Evolutionary conservation across 2,329 filamentous ascomycete genomes (phyloP).

Genomic region (Periconia sp.): DNA sequence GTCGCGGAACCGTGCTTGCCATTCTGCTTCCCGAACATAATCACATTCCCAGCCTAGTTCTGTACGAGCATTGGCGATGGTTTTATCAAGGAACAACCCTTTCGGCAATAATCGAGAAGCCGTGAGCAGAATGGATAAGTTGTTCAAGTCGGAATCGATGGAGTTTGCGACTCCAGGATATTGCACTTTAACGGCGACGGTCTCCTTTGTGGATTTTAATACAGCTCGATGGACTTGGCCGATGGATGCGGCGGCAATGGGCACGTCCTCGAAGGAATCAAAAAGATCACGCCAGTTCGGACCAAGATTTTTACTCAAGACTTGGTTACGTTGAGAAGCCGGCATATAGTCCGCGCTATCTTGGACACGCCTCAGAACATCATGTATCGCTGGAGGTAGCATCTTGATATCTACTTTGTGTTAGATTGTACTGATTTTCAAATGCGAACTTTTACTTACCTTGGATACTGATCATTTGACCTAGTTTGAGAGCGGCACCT

Average conservation of each 20-base stretch:
- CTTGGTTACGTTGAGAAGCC: slow-evolving; percentile 83
- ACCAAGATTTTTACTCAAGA: slow-evolving; percentile 78
- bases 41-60: slow-evolving; percentile 98
- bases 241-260: slow-evolving; percentile 93
- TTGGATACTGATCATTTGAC: slow-evolving; percentile 98
- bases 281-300: slow-evolving; percentile 83
- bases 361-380: slow-evolving; percentile 90
- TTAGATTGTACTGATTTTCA: not conserved
- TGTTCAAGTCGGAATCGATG: slow-evolving; percentile 95
- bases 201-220: slow-evolving; percentile 70
- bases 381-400: slow-evolving; percentile 82
- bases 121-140: slow-evolving; percentile 85
- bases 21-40: slow-evolving; percentile 85
- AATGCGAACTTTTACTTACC: slow-evolving; percentile 37
- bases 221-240: slow-evolving; percentile 91
- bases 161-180: slow-evolving; percentile 95
- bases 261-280: slow-evolving; percentile 81
- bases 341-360: slow-evolving; percentile 99
- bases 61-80: slow-evolving; percentile 88
- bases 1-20: slow-evolving; percentile 72
- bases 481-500: slow-evolving; percentile 93
- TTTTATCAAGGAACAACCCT: slow-evolving; percentile 93
- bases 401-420: slow-evolving; percentile 77
- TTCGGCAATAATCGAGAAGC: slow-evolving; percentile 88
- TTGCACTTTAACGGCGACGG: slow-evolving; percentile 94